phyloP scores from a whole-genome alignment of 1,139 yeast genomes.

The Saccharomycopsis crataegensis region DNA sequence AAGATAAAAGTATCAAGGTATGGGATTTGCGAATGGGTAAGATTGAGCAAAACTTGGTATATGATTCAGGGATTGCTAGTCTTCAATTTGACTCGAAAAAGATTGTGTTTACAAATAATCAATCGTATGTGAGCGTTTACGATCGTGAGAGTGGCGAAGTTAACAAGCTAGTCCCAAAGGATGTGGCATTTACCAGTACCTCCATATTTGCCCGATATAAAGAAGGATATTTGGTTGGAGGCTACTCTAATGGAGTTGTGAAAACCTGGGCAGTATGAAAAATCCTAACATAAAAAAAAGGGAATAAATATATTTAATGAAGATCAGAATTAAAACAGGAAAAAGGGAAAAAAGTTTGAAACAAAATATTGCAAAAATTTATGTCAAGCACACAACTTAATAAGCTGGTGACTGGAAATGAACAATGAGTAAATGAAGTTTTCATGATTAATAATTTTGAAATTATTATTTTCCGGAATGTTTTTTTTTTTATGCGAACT shows the following conservation, averaged over 20 bases:
- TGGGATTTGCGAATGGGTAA: conserved; percentile 72
- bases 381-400: no score
- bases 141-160: conserved; percentile 39
- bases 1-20: conserved; percentile 55
- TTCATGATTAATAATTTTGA: no score
- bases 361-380: no score
- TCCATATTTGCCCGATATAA: conserved; percentile 41
- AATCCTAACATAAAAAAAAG: not conserved
- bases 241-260: conserved; percentile 48
- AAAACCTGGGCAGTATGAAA: conserved; percentile 49
- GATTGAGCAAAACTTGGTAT: conserved; percentile 51
- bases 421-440: no score
- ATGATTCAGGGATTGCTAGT: conserved; percentile 39
- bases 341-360: not conserved
- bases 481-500: no score
- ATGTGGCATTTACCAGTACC: conserved; percentile 26
- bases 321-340: not conserved
- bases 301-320: not conserved
- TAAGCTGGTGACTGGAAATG: no score
- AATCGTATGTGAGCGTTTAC: conserved; percentile 41
- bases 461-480: no score
- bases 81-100: conserved; percentile 44
- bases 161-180: conserved; percentile 25
- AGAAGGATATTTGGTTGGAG: conserved; percentile 59
- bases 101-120: conserved; percentile 44